Percentiles rank a stretch among this genome's conserved stretches.
Evolutionary conservation across 2,329 filamentous ascomycete genomes (phyloP).

Genomic region (Aspergillus melleus): DNA sequence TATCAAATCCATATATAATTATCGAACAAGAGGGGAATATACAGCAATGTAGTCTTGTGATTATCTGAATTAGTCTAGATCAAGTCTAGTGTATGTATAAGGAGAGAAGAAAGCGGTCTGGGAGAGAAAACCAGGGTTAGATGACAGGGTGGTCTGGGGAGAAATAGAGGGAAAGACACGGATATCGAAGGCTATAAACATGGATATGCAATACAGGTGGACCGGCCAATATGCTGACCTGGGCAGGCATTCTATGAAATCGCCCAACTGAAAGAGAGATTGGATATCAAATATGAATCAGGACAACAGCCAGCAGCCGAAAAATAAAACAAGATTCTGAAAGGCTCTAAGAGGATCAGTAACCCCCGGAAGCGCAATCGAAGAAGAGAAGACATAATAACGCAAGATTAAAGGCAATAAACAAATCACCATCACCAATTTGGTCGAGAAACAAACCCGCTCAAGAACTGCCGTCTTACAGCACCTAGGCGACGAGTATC

Average conservation of each 20-base stretch:
- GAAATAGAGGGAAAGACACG: background rate
- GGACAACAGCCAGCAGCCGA: background rate
- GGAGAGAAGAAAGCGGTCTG: background rate
- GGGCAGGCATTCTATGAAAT: background rate
- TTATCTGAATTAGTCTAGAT: background rate
- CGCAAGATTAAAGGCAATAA: background rate
- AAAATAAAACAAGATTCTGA: background rate
- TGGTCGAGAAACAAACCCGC: background rate
- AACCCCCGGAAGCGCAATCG: background rate
- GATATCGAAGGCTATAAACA: background rate
- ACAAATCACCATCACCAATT: background rate
- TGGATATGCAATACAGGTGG: background rate
- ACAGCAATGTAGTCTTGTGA: background rate
- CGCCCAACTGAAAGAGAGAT: background rate
- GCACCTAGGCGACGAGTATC: background rate
- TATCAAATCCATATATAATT: background rate
- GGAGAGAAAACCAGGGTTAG: background rate
- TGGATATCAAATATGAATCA: background rate
- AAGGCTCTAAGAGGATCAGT: background rate
- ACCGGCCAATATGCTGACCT: background rate
- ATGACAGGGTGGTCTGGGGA: background rate
- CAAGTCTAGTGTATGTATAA: background rate
- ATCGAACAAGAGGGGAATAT: background rate
- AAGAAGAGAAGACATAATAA: constrained; percentile 10
- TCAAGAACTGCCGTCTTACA: constrained; percentile 9